Base-by-base conservation (phyloP, 2,329 filamentous ascomycete species). In the Didymosphaeria variabile region DNA sequence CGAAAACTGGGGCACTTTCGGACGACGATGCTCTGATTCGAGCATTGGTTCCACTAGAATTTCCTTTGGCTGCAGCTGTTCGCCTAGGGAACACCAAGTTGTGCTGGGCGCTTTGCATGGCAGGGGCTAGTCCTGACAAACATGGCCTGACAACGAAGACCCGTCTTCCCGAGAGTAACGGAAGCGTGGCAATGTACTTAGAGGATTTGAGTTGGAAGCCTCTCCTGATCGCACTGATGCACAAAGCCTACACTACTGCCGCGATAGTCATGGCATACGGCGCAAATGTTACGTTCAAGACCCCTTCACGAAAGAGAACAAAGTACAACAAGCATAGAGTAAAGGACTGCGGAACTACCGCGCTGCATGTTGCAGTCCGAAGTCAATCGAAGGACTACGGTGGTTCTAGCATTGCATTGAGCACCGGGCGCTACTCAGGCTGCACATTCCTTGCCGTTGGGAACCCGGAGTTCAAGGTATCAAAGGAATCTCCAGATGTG, bases 161-260 rank as follows among this genome's bases (percentile, higher is more conserved):
- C 5, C 36, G 38, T 21, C 38, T 54, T 13, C 5, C 38, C 2
- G 23, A 54, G 26, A 7, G 3, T 3, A 38, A 8, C n/a, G 54
- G 54, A 38, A 56, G n/a, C 13, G 42, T 38, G n/a, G 31, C 54
- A n/a, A 29, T 9, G n/a, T n/a, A 56, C 21, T 42, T 56, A 12
- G 42, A 34, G 17, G 54, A 56, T 40, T n/a, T 56, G 44, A 21
- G 38, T 19, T 56, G 54, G 54, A 56, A 56, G 19, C 54, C 54
- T 12, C 45, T 56, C 17, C 21, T 56, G 17, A 26, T 56, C 19
- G 54, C 54, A 3, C 19, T 56, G 19, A 40, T 36, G 19, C 19
- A 29, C 31, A 40, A 38, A n/a, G 54, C 44, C 13, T 56, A 56
- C 31, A n/a, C 45, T 15, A 56, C 54, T 13, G 42, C 54, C 3